Evolutionary conservation across 495 filamentous ascomycete genomes (phyloP).

Genomic region (Aspergillus campestris): DNA sequence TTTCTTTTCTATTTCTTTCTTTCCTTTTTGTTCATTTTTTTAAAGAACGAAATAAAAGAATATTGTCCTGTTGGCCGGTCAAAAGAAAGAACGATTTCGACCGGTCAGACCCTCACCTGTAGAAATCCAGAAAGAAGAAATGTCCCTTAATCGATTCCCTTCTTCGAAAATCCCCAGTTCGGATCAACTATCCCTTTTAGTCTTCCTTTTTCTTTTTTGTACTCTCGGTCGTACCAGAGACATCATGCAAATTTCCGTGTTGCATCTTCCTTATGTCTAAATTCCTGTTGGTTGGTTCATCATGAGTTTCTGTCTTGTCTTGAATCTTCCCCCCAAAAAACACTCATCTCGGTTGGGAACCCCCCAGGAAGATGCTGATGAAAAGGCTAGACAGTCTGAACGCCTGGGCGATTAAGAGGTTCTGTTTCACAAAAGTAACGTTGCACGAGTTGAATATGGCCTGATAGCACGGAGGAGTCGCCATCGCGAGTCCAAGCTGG

Average conservation of each 20-base stretch:
- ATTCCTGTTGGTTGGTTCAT: too few species aligned
- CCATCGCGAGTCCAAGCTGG: slow-evolving; percentile 8
- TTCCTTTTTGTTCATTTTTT: not conserved
- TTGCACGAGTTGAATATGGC: slow-evolving; percentile 7
- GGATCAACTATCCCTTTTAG: slow-evolving; percentile 2
- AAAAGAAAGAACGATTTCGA: not conserved
- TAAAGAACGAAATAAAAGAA: too few species aligned
- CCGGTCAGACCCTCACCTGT: slow-evolving; percentile 4
- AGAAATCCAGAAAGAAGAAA: slow-evolving; percentile 6
- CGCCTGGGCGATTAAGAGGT: slow-evolving; percentile 12
- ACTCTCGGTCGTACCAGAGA: slow-evolving; percentile 10
- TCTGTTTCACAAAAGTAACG: slow-evolving; percentile 18
- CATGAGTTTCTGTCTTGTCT: too few species aligned
- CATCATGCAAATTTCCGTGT: slow-evolving; percentile 15
- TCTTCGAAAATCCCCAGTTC: slow-evolving; percentile 7
- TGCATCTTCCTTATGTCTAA: slow-evolving; percentile 6
- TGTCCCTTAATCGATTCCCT: slow-evolving; percentile 1
- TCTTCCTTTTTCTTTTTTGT: slow-evolving; percentile 5
- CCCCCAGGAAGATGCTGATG: slow-evolving; percentile 7
- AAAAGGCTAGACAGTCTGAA: slow-evolving; percentile 11
- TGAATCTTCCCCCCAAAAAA: not conserved
- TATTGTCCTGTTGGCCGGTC: too few species aligned
- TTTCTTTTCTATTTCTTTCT: slow-evolving; percentile 2
- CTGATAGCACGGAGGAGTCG: slow-evolving; percentile 5
- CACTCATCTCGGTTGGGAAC: slow-evolving; percentile 7